Conservation (phyloP, 2,329 filamentous ascomycete genomes). For the Tolypocladium album region DNA sequence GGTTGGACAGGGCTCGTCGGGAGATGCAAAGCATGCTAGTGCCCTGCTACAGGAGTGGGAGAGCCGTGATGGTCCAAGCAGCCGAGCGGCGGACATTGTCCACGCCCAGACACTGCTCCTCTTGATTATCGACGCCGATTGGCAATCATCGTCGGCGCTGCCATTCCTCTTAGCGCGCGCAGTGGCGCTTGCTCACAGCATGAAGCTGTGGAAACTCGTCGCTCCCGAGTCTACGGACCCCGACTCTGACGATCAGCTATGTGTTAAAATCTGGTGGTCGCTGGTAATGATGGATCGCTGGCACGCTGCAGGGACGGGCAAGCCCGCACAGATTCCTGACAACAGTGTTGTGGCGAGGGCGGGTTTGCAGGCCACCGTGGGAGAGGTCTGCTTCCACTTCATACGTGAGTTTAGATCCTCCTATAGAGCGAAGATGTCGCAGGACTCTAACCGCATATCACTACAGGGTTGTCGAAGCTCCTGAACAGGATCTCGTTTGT, state of each 20-base stretch:
- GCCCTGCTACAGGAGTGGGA: conserved; percentile 43
- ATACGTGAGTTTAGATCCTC: conserved; percentile 40
- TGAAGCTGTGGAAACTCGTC: conserved; percentile 42
- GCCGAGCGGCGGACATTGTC: conserved; percentile 35
- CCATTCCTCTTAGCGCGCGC: conserved; percentile 51
- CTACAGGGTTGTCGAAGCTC: conserved; percentile 43
- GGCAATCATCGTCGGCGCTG: conserved; percentile 33
- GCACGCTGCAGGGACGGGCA: conserved; percentile 58
- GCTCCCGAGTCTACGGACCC: conserved; percentile 36
- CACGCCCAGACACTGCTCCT: conserved; percentile 58
- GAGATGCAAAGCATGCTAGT: conserved; percentile 33
- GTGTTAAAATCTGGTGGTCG: conserved; percentile 60
- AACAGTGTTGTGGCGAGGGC: conserved; percentile 48
- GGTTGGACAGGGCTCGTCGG: conserved; percentile 29
- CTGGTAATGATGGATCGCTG: conserved; percentile 62
- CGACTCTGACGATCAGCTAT: conserved; percentile 52
- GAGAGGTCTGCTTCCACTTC: conserved; percentile 53
- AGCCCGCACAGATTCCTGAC: conserved; percentile 51
- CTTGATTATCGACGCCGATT: conserved; percentile 54
- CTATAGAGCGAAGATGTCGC: neutral
- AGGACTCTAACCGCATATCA: neutral
- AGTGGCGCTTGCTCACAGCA: conserved; percentile 52
- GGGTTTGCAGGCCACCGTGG: conserved; percentile 49
- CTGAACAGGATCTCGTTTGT: conserved; percentile 31
- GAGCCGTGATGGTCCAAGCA: conserved; percentile 24